Evolutionary conservation across 2,329 filamentous ascomycete species (phyloP).

Genomic region (Lasiodiplodia gonubiensis): DNA sequence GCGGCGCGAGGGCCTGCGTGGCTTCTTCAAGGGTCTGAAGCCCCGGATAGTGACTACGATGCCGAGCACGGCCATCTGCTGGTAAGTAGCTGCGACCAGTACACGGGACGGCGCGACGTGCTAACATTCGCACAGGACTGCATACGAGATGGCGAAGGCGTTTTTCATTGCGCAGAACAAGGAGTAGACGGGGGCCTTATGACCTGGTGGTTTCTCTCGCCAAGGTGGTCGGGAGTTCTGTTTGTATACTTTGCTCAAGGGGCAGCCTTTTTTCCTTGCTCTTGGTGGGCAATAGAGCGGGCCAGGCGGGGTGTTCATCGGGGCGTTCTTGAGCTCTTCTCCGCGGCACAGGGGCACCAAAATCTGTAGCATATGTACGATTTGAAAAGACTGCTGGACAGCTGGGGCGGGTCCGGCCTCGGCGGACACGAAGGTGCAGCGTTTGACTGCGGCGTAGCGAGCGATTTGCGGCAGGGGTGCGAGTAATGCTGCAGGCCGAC

Average conservation of each 20-base stretch:
- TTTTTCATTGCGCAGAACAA: constrained; percentile 62
- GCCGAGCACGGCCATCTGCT: constrained; percentile 99
- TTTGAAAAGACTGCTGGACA: constrained; percentile 11
- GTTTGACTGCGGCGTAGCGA: constrained; percentile 22
- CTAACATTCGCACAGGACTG: constrained; percentile 56
- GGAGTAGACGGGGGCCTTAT: constrained; percentile 15
- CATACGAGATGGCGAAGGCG: constrained; percentile 71
- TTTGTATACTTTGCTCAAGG: constrained; percentile 19
- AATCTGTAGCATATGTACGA: constrained; percentile 28
- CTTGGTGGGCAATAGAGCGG: constrained; percentile 22
- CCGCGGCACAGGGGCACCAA: constrained; percentile 14
- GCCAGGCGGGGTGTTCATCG: constrained; percentile 18
- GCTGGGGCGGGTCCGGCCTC: constrained; percentile 1
- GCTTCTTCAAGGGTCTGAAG: constrained; percentile 92
- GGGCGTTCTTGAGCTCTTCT: constrained; percentile 26
- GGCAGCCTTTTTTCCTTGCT: constrained; percentile 16
- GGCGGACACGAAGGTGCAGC: constrained; percentile 25
- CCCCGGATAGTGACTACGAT: constrained; percentile 94
- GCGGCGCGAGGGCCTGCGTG: constrained; percentile 78
- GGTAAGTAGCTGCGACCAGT: constrained; percentile 61
- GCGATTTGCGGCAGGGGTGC: constrained; percentile 22
- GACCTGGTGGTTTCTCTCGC: background rate
- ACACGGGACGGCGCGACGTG: constrained; percentile 1
- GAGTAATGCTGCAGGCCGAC: constrained; percentile 21
- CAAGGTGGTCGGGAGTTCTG: background rate